A percentile compares a stretch with the other conserved stretches of the same genome.
Conservation (phyloP, 495 filamentous ascomycete genomes). For the Clohesyomyces aquaticus region DNA sequence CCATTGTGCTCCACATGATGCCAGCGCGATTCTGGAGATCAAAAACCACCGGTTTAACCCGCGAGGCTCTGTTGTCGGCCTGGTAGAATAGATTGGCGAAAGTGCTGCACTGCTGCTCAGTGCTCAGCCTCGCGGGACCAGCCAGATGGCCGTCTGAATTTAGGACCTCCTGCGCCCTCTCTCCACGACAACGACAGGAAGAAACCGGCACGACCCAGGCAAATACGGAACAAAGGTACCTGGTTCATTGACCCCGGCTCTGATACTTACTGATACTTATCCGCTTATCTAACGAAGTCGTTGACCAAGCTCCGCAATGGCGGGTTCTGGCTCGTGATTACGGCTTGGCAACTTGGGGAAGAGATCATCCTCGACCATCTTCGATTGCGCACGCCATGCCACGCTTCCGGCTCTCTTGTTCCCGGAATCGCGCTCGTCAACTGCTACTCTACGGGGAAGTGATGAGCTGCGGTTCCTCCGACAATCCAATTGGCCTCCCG, state of each 20-base stretch:
- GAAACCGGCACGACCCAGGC: too few species aligned
- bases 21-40: neutral
- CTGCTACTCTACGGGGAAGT: too few species aligned
- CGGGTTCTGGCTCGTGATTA: neutral
- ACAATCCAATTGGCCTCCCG: neutral
- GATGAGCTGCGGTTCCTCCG: neutral
- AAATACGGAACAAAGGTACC: too few species aligned
- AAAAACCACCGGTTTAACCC: neutral
- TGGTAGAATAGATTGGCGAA: too few species aligned
- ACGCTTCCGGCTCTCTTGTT: too few species aligned
- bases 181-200: too few species aligned
- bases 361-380: neutral
- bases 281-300: neutral
- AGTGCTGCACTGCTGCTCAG: too few species aligned
- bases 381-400: neutral
- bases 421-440: too few species aligned
- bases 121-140: neutral
- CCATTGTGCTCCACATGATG: neutral
- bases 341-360: neutral
- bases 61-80: neutral
- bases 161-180: too few species aligned
- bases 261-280: too few species aligned
- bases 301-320: neutral
- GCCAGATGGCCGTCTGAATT: too few species aligned
- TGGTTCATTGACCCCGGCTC: too few species aligned